These are phyloP conservation scores for Tremellales sp. DNA, from an alignment of 1,284 basidiomycete genomes.

Conservation along the genomic window DNA sequence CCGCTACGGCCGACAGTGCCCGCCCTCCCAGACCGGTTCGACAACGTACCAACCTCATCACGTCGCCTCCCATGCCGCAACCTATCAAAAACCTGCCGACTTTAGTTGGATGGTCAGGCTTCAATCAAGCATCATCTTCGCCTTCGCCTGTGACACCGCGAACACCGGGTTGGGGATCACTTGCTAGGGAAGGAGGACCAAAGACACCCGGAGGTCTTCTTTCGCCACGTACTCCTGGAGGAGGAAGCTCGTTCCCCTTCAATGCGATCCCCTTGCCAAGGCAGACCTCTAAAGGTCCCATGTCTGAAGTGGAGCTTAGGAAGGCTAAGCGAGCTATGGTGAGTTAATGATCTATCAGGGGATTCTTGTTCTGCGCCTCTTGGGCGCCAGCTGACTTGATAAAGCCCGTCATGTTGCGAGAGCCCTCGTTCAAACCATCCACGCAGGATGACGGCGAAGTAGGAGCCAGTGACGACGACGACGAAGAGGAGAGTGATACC, in stretches of 20 bases:
- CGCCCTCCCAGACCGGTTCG: neutral
- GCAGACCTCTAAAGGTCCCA: conserved; percentile 11
- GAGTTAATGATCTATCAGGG: conserved; percentile 15
- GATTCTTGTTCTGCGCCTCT: neutral
- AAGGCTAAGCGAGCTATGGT: conserved; percentile 45
- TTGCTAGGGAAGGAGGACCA: conserved; percentile 32
- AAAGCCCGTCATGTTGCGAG: conserved; percentile 44
- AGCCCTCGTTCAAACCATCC: conserved; percentile 27
- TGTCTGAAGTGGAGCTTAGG: conserved; percentile 39
- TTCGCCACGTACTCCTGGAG: conserved; percentile 12
- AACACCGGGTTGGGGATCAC: conserved; percentile 36
- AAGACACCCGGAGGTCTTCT: conserved; percentile 17
- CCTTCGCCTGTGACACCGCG: neutral
- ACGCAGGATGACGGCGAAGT: conserved; percentile 27
- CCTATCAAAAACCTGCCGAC: conserved; percentile 47
- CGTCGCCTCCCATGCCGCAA: conserved; percentile 44
- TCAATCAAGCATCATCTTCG: conserved; percentile 7
- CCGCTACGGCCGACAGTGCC: too few relatives aligned
- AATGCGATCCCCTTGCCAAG: conserved; percentile 4
- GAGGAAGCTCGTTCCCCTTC: conserved; percentile 29
- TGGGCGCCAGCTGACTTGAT: neutral
- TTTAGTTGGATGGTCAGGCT: conserved; percentile 17
- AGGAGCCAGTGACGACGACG: conserved; percentile 24
- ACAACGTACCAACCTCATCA: conserved; percentile 33
- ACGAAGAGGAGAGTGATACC: conserved; percentile 30